Conservation (phyloP, 2,329 filamentous ascomycete species). For the Pseudomassariella vexata region DNA sequence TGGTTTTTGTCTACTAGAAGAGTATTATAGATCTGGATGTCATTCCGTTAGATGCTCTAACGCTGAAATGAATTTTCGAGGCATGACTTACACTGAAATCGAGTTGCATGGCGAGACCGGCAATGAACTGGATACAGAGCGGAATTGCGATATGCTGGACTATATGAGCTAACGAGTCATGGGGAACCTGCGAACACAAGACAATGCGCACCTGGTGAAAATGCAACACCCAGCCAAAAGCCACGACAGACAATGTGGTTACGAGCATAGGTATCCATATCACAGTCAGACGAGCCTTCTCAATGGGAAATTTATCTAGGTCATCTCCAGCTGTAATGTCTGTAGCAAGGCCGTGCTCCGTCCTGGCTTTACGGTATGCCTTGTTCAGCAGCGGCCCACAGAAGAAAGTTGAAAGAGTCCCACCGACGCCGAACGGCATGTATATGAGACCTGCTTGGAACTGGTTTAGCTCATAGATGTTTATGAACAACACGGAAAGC, state of each 20-base stretch:
- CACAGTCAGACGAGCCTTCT: conserved; percentile 8
- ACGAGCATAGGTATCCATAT: conserved; percentile 9
- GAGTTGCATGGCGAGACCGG: conserved; percentile 14
- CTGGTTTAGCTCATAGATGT: conserved; percentile 15
- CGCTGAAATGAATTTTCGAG: too few relatives aligned
- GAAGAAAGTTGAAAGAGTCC: conserved; percentile 15
- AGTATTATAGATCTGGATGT: conserved; percentile 1
- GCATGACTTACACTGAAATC: conserved; percentile 9
- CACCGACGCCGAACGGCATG: conserved; percentile 17
- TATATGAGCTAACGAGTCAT: too few relatives aligned
- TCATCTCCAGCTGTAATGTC: conserved; percentile 12
- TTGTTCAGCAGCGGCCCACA: conserved; percentile 13
- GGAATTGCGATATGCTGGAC: conserved; percentile 13
- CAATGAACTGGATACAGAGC: conserved; percentile 16
- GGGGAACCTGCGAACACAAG: too few relatives aligned
- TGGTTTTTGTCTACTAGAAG: conserved; percentile 2
- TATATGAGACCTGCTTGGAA: conserved; percentile 17
- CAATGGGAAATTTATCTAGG: conserved; percentile 11
- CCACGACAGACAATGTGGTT: conserved; percentile 4
- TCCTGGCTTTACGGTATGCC: conserved; percentile 11
- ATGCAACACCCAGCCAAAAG: conserved; percentile 11
- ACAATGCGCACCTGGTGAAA: conserved; percentile 12
- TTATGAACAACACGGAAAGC: too few relatives aligned
- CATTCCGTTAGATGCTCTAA: too few relatives aligned
- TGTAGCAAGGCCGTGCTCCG: conserved; percentile 9